Evolutionary conservation across 164 flowering plant species (phyloP).

Genomic region (Sextonia rubra): DNA sequence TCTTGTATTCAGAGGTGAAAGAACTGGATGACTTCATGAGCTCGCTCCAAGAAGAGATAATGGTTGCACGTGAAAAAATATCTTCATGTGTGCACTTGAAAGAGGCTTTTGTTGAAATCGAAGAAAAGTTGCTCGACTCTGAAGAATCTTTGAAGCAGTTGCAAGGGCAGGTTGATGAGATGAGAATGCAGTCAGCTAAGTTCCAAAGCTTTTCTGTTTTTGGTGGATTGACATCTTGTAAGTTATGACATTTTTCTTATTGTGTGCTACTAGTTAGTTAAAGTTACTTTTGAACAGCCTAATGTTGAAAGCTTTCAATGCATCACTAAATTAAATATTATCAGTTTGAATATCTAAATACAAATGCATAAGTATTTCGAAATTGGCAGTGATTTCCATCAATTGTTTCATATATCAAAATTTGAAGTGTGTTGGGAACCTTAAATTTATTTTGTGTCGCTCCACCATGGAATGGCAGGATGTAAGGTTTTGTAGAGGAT

Average conservation of each 20-base stretch:
- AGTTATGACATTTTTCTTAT: conserved; percentile 11
- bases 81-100: conserved; percentile 32
- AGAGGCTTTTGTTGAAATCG: conserved; percentile 37
- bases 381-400: too few relatives aligned
- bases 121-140: conserved; percentile 54
- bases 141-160: conserved; percentile 64
- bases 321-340: too few relatives aligned
- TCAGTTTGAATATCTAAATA: too few relatives aligned
- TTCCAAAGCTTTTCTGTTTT: conserved; percentile 42
- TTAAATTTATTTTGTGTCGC: too few relatives aligned
- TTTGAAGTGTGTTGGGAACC: too few relatives aligned
- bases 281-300: background rate
- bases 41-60: conserved; percentile 44
- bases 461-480: too few relatives aligned
- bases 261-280: background rate
- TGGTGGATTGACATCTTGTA: conserved; percentile 40
- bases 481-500: too few relatives aligned
- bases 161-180: conserved; percentile 50
- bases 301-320: background rate
- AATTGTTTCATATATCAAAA: too few relatives aligned
- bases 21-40: conserved; percentile 49
- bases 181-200: conserved; percentile 51
- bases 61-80: conserved; percentile 33
- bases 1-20: conserved; percentile 69
- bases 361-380: too few relatives aligned